Evolutionary conservation across 352 stramenopile species (phyloP).

Genomic region (Phytophthora colocasiae): DNA sequence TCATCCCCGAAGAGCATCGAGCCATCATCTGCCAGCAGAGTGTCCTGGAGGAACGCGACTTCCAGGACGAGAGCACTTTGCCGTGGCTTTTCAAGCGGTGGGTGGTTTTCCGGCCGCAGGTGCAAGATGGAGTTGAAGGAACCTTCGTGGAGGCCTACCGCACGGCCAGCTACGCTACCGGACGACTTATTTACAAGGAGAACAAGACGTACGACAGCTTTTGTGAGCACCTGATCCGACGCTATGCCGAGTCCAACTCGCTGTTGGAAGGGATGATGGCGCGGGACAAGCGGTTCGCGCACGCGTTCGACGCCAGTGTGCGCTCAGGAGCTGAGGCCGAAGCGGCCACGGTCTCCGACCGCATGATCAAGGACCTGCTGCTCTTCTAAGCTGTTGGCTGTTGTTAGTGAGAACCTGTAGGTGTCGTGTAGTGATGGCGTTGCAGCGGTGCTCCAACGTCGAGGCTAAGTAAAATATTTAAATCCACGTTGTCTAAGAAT

Average conservation of each 20-base stretch:
- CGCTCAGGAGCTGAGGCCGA: conserved; percentile 55
- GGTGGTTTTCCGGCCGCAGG: conserved; percentile 83
- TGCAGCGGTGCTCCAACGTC: not conserved
- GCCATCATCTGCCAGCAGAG: conserved; percentile 88
- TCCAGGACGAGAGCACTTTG: conserved; percentile 79
- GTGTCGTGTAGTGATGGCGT: conserved; percentile 6
- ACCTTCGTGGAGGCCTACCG: conserved; percentile 86
- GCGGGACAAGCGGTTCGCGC: conserved; percentile 73
- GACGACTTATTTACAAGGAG: conserved; percentile 87
- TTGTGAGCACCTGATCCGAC: conserved; percentile 88
- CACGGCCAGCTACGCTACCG: conserved; percentile 85
- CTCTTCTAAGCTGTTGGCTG: conserved; percentile 58
- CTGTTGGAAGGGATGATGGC: conserved; percentile 88
- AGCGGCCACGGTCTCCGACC: conserved; percentile 74
- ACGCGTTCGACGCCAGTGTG: conserved; percentile 49
- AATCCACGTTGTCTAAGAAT: conserved; percentile 31
- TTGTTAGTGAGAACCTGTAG: conserved; percentile 33
- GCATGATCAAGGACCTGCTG: conserved; percentile 88
- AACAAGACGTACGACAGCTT: conserved; percentile 92
- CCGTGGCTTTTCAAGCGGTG: conserved; percentile 90
- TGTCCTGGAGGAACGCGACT: conserved; percentile 84
- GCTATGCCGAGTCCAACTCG: conserved; percentile 86
- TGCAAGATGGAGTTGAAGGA: conserved; percentile 76
- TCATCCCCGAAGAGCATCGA: conserved; percentile 57
- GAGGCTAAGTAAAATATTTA: conserved; percentile 31